Evolutionary conservation across 352 stramenopile genomes (phyloP), one percentile per base, ranked within the genome.

Genomic region (Phytophthora pisi): DNA sequence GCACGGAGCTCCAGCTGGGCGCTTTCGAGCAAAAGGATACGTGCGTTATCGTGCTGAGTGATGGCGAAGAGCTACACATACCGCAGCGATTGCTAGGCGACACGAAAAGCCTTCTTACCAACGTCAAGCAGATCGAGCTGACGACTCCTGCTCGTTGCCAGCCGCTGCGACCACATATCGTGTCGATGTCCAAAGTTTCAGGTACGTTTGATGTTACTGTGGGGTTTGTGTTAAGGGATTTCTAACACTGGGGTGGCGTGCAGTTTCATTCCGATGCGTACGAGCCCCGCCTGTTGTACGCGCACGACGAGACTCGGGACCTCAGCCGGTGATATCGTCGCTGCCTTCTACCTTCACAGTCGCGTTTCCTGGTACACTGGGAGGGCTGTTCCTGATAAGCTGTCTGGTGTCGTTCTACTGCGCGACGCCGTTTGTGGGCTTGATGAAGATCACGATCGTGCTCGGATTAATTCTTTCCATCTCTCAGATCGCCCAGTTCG

Each of bases 371-470:
- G 80, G 82, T 5, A 82, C 73, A 28, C 70, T 96, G 2, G 80
- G 88, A 15, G 84, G 79, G 0, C 63, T 96, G 9, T 96, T 93
- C 46, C 57, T 96, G 31, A 70, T 94, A 28, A 93, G 86, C 64
- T 92, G 83, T 23, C 53, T 91, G 23, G 68, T 96, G 9, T 89
- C 88, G 28, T 79, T 93, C 59, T 91, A 83, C 66, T 91, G 81
- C 56, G 79, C 79, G 16, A 74, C 81, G 36, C 81, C 86, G 26
- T 94, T 93, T 51, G 82, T 89, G 68, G 86, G 84, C 2, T 68
- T 96, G 51, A 96, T 94, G 88, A 88, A 96, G 70, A 81, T 96
- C 60, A 96, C 88, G 10, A 92, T 93, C 18, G 77, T 93, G n/a
- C 78, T 96, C 5, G 88, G 88, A 34, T 80, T 90, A 18, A 57